A percentile compares a stretch with the other conserved stretches of the same genome.
phyloP scores from a whole-genome alignment of 305 asterid genomes.

The Fraxinus floribunda region DNA sequence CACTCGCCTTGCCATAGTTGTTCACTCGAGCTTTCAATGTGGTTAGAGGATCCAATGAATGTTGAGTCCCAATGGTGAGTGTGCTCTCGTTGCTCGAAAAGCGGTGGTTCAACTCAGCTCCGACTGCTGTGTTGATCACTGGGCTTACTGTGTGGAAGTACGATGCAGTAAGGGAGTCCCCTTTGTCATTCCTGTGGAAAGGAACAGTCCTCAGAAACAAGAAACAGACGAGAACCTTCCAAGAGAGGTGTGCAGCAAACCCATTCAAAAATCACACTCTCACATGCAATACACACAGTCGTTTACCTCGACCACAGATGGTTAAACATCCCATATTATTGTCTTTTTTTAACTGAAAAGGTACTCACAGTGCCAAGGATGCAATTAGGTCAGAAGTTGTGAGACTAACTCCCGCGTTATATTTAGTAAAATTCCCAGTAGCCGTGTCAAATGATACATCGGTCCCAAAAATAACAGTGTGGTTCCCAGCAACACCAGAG shows the following conservation, averaged over 20 bases:
- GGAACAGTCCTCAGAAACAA: slow-evolving; percentile 4
- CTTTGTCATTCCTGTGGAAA: slow-evolving; percentile 67
- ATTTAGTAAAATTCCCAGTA: slow-evolving; percentile 69
- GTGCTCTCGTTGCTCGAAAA: slow-evolving; percentile 77
- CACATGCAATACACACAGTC: neutral
- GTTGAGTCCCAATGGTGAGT: slow-evolving; percentile 80
- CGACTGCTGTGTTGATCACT: slow-evolving; percentile 78
- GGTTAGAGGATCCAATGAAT: slow-evolving; percentile 72
- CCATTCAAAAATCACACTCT: neutral
- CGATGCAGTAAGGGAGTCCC: slow-evolving; percentile 67
- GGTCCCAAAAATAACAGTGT: slow-evolving; percentile 60
- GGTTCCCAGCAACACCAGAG: slow-evolving; percentile 87
- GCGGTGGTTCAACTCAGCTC: slow-evolving; percentile 87
- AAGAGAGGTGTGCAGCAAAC: neutral
- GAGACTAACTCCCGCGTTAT: slow-evolving; percentile 70
- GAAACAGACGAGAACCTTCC: neutral
- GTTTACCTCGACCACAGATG: neutral
- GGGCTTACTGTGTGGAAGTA: slow-evolving; percentile 82
- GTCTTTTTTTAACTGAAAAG: neutral
- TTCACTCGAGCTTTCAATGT: slow-evolving; percentile 82
- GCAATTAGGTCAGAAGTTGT: slow-evolving; percentile 68
- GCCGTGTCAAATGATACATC: slow-evolving; percentile 91
- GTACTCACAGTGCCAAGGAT: slow-evolving; percentile 73
- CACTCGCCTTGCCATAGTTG: slow-evolving; percentile 80
- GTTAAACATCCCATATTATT: neutral